phyloP scores from a whole-genome alignment of 306 rosid genomes.

The Cicer yamashitae region DNA sequence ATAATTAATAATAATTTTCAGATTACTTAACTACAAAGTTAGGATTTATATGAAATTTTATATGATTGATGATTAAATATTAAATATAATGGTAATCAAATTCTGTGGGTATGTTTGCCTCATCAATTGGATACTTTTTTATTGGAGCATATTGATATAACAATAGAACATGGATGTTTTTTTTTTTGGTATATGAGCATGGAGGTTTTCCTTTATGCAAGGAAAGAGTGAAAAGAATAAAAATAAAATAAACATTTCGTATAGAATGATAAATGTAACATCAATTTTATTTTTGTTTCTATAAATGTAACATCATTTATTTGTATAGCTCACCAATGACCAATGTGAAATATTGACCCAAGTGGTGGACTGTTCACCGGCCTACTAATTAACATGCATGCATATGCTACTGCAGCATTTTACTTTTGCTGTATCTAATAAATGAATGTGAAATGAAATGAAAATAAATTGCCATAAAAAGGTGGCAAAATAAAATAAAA shows the following conservation, averaged over 20 bases:
- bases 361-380: conserved; percentile 28
- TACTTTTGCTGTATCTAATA: neutral
- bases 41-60: too few species aligned
- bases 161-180: too few species aligned
- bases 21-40: too few species aligned
- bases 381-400: conserved; percentile 42
- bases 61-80: too few species aligned
- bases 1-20: too few species aligned
- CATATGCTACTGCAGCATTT: conserved; percentile 23
- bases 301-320: neutral
- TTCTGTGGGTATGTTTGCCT: too few species aligned
- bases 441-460: conserved; percentile 7
- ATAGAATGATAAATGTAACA: neutral
- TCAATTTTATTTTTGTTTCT: too few species aligned
- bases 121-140: neutral
- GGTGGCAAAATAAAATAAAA: conserved; percentile 38
- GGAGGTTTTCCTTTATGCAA: neutral
- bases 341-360: conserved; percentile 44
- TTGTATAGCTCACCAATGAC: conserved; percentile 49
- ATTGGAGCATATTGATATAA: neutral
- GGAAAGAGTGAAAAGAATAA: neutral
- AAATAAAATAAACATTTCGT: conserved; percentile 7
- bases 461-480: neutral
- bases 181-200: neutral
- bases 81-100: too few species aligned